Evolutionary conservation across 1,284 basidiomycete species (phyloP).

Genomic region (Hemileia vastatrix): DNA sequence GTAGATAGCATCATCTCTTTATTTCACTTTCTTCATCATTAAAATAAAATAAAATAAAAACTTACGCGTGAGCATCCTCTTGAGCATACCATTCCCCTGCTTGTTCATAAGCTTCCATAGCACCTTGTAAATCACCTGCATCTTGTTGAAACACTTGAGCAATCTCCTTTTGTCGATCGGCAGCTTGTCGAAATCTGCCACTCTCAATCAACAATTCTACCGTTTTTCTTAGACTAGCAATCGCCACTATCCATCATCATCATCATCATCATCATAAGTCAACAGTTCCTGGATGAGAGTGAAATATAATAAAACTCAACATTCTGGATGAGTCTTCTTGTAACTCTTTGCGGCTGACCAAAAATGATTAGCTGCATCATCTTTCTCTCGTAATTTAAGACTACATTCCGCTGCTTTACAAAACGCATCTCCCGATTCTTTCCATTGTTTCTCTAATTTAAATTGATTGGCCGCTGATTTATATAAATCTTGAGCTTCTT

Average conservation of each 20-base stretch:
- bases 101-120: slow-evolving; percentile 79
- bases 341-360: slow-evolving; percentile 93
- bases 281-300: not conserved
- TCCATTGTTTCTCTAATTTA: slow-evolving; percentile 87
- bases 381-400: slow-evolving; percentile 69
- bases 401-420: slow-evolving; percentile 82
- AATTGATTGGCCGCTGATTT: slow-evolving; percentile 72
- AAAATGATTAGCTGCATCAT: slow-evolving; percentile 92
- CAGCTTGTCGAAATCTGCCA: slow-evolving; percentile 92
- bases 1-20: not conserved
- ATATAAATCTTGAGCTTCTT: slow-evolving; percentile 24
- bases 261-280: not conserved
- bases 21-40: not conserved
- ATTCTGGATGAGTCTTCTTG: slow-evolving; percentile 72
- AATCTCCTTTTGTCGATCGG: slow-evolving; percentile 94
- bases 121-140: slow-evolving; percentile 60
- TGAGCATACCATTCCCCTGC: slow-evolving; percentile 97
- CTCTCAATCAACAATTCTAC: slow-evolving; percentile 70
- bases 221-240: slow-evolving; percentile 77
- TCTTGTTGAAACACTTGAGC: slow-evolving; percentile 79
- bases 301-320: slow-evolving; percentile 50
- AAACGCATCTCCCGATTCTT: slow-evolving; percentile 77
- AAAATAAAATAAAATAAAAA: slow-evolving; percentile 31
- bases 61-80: slow-evolving; percentile 90
- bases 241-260: slow-evolving; percentile 59